Percentiles rank a stretch among this genome's conserved stretches.
phyloP scores from a whole-genome alignment of 257 asterid genomes.

The Nicotiana tabacum region DNA sequence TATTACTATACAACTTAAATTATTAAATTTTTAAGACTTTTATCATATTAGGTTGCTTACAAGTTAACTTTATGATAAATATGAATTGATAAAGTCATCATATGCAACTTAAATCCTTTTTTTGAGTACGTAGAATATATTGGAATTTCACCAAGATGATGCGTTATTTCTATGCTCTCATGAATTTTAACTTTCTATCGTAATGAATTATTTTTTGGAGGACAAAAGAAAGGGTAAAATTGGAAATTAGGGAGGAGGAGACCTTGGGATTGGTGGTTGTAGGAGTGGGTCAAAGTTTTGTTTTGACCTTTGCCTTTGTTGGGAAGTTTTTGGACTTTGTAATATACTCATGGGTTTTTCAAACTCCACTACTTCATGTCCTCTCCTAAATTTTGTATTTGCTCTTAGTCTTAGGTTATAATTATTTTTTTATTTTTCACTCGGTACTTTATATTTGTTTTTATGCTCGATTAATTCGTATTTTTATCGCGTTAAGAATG shows the following conservation, averaged over 20 bases:
- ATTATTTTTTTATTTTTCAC: not conserved
- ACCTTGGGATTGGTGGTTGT: conserved; percentile 48
- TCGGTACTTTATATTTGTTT: not conserved
- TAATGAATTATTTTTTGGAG: too few species aligned
- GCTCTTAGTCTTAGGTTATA: not conserved
- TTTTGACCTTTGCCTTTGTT: conserved; percentile 30
- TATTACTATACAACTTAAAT: too few species aligned
- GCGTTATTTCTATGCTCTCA: too few species aligned
- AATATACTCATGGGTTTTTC: not conserved
- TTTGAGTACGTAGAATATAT: too few species aligned
- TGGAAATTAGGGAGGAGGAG: not conserved
- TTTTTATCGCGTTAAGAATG: too few species aligned
- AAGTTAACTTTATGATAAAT: too few species aligned
- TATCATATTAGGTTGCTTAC: too few species aligned
- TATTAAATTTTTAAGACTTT: too few species aligned
- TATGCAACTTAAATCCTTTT: too few species aligned
- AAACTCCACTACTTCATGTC: conserved; percentile 6
- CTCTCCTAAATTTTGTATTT: not conserved
- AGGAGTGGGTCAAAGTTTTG: conserved; percentile 1
- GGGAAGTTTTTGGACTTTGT: conserved; percentile 1
- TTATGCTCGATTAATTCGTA: not conserved
- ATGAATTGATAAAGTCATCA: too few species aligned
- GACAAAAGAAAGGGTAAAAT: conserved; percentile 19
- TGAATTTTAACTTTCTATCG: too few species aligned
- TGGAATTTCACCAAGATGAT: too few species aligned